A percentile compares a stretch with the other conserved stretches of the same genome.
These are phyloP conservation scores for Berkeleyomyces basicola DNA, from an alignment of 2,329 filamentous ascomycete genomes.

Conservation along the genomic window DNA sequence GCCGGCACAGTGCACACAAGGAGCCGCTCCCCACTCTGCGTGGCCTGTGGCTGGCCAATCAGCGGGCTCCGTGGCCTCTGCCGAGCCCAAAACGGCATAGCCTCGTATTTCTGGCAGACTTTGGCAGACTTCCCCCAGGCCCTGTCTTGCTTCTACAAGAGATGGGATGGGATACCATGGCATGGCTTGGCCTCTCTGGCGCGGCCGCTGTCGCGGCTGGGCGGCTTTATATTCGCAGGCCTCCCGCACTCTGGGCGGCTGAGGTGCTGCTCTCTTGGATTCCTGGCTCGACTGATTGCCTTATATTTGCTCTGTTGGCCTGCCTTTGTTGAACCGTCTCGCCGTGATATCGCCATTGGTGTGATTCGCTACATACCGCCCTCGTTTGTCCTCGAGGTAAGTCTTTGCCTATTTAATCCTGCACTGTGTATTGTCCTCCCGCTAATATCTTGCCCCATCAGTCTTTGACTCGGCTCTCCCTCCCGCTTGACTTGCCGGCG, in stretches of 20 bases:
- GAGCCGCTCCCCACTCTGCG: background rate
- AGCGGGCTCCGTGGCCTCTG: background rate
- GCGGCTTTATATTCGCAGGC: too few species aligned
- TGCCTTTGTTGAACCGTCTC: background rate
- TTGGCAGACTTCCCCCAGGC: background rate
- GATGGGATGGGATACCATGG: too few species aligned
- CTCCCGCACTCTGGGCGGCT: too few species aligned
- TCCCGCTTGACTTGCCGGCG: background rate
- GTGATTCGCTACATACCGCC: too few species aligned
- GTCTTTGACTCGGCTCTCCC: background rate
- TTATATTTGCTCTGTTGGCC: background rate
- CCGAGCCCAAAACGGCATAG: slow-evolving; percentile 14
- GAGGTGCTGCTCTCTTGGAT: too few species aligned
- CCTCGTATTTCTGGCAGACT: slow-evolving; percentile 5
- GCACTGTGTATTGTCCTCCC: background rate
- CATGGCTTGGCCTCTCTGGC: too few species aligned
- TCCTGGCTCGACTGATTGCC: too few species aligned
- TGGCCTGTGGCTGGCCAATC: slow-evolving; percentile 1
- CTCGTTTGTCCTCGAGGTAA: background rate
- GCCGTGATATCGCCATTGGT: too few species aligned
- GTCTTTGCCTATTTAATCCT: background rate
- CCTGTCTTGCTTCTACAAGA: background rate
- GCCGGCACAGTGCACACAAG: background rate
- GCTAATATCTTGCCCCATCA: background rate
- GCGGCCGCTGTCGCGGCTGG: too few species aligned